Evolutionary conservation across 192 early-diverging fungal genomes (phyloP), one percentile per base, ranked within the genome.

Genomic region (Lunasporangiospora selenospora): DNA sequence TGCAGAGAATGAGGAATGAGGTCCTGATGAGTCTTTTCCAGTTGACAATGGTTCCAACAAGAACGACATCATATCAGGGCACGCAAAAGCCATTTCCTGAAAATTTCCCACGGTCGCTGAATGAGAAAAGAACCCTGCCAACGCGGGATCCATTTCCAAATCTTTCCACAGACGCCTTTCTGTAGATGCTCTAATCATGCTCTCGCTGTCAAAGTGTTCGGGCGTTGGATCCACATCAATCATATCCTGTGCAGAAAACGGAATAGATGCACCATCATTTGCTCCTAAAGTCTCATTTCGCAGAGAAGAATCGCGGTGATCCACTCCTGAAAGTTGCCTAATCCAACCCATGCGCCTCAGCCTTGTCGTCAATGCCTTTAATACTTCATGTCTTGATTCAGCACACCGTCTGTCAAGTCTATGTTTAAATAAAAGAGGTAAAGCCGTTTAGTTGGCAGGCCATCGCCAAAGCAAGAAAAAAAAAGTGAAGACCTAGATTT

Each of bases 21-120:
- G 33, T 29, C 37, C 24, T 40, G 33, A 30, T 27, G 38, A 10
- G 13, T 53, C 30, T 12, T 44, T 15, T 15, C 24, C 18, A 19
- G 13, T 30, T 21, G 31, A 64, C 19, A 33, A 37, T 16, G 47
- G 48, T 4, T 37, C 49, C 21, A 61, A 19, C 16, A 67, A 32
- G 27, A 59, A 60, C 11, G 30, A 36, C 60, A 61, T 45, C 64
- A 73, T 58, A 15, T 62, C 31, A 31, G 53, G 58, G 30, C 59
- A 41, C 18, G 59, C 39, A 19, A 70, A 19, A n/a, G 55, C 33
- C 48, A 53, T 41, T 23, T 63, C 42, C 6, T 46, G 39, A 8
- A 47, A 34, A 34, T 52, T 37, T 11, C 48, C 38, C 23, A 50
- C 8, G 18, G 50, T 54, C 6, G 53, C 24, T 5, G 67, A 58